A percentile compares a stretch with the other conserved stretches of the same genome.
These are phyloP conservation scores for Apiotrichum gracile DNA, from an alignment of 1,284 basidiomycete genomes.

Conservation along the genomic window DNA sequence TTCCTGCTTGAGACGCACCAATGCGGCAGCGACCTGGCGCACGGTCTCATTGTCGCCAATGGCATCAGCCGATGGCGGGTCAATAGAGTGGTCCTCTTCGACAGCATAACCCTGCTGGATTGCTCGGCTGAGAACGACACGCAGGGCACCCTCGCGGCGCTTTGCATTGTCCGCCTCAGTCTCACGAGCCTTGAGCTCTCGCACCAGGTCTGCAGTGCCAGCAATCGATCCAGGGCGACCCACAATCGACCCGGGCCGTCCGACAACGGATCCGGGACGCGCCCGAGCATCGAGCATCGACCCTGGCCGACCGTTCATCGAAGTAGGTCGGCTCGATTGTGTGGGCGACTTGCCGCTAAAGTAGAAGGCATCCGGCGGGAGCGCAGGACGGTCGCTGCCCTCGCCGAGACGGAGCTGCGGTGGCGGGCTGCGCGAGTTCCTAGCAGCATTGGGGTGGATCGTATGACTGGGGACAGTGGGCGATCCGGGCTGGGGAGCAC, in stretches of 20 bases:
- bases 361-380: slow-evolving; percentile 57
- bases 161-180: slow-evolving; percentile 69
- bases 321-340: slow-evolving; percentile 33
- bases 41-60: slow-evolving; percentile 19
- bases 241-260: slow-evolving; percentile 40
- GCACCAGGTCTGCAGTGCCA: slow-evolving; percentile 64
- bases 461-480: slow-evolving; percentile 13
- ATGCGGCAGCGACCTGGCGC: slow-evolving; percentile 58
- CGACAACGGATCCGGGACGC: slow-evolving; percentile 26
- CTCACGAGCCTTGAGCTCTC: slow-evolving; percentile 73
- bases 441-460: slow-evolving; percentile 15
- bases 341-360: slow-evolving; percentile 56
- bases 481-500: neutral
- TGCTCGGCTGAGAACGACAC: slow-evolving; percentile 70
- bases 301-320: slow-evolving; percentile 48
- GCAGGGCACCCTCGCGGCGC: slow-evolving; percentile 81
- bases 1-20: slow-evolving; percentile 71
- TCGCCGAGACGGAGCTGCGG: slow-evolving; percentile 33
- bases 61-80: slow-evolving; percentile 3
- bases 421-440: slow-evolving; percentile 33
- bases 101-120: slow-evolving; percentile 75
- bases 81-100: slow-evolving; percentile 49
- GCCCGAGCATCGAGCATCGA: slow-evolving; percentile 12
- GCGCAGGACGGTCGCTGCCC: slow-evolving; percentile 30
- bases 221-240: slow-evolving; percentile 48